These are phyloP conservation scores for Coniosporium tulheliwenetii DNA, from an alignment of 2,329 filamentous ascomycete species.

Conservation along the genomic window DNA sequence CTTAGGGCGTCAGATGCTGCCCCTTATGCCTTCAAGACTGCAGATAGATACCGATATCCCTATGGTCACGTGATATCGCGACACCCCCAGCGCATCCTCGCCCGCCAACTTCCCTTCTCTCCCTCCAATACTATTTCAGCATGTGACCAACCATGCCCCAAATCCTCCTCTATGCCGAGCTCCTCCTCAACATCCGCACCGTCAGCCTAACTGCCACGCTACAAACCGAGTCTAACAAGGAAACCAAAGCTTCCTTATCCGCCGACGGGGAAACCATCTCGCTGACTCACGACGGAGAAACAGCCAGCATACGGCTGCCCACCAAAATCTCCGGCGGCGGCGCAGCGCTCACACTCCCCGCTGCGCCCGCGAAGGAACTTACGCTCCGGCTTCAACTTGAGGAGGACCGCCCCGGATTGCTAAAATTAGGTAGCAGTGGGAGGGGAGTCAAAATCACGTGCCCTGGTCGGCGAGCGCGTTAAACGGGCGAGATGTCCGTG, in stretches of 20 bases:
- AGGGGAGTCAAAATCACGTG: conserved; percentile 18
- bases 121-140: no score
- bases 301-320: conserved; percentile 29
- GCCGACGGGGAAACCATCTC: conserved; percentile 26
- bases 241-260: conserved; percentile 27
- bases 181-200: conserved; percentile 44
- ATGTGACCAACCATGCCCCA: conserved; percentile 1
- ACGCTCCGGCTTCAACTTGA: conserved; percentile 39
- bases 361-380: conserved; percentile 30
- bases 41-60: no score
- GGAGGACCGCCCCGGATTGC: conserved; percentile 12
- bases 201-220: conserved; percentile 41
- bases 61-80: no score
- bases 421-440: conserved; percentile 1
- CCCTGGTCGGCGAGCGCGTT: conserved; percentile 28
- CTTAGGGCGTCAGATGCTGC: no score
- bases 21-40: no score
- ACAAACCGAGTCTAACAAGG: conserved; percentile 23
- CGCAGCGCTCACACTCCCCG: conserved; percentile 34
- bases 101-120: no score
- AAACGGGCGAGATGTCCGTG: conserved; percentile 5
- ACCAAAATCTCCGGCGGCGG: conserved; percentile 25
- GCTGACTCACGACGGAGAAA: conserved; percentile 29
- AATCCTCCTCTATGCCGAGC: conserved; percentile 40
- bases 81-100: no score